Evolutionary conservation across 371 early-diverging fungal species (phyloP).

Genomic region (Thermomucor indicae-seudaticae): DNA sequence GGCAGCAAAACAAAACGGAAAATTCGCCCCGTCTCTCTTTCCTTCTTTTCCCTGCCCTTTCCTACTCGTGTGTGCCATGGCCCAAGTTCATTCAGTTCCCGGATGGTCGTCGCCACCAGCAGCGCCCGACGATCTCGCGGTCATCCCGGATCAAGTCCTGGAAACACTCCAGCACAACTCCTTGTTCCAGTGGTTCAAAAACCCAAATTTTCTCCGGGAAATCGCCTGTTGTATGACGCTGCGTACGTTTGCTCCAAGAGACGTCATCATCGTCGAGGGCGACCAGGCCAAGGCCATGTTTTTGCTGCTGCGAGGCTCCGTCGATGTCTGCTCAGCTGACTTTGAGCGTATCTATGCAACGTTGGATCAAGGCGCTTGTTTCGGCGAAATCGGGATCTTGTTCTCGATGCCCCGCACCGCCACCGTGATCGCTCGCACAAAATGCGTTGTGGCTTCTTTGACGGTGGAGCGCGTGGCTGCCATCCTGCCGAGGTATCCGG

Average conservation of each 20-base stretch:
- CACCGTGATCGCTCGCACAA: conserved; percentile 69
- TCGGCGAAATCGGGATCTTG: conserved; percentile 82
- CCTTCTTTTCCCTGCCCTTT: no score
- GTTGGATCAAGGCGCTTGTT: conserved; percentile 64
- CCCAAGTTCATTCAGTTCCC: no score
- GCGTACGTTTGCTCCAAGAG: conserved; percentile 52
- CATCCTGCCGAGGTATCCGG: conserved; percentile 49
- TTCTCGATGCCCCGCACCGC: conserved; percentile 80
- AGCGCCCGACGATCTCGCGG: no score
- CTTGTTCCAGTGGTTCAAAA: conserved; percentile 38
- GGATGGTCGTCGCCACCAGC: no score
- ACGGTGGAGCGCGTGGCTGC: conserved; percentile 53
- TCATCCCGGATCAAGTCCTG: conserved; percentile 21
- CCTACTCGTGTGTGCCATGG: no score
- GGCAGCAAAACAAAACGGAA: no score
- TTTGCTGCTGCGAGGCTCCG: conserved; percentile 75
- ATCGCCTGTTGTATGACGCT: conserved; percentile 43
- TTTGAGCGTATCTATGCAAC: conserved; percentile 74
- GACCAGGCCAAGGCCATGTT: conserved; percentile 83
- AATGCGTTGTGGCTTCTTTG: conserved; percentile 64
- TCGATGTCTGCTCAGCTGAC: conserved; percentile 75
- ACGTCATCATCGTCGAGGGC: conserved; percentile 67
- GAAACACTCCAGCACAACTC: conserved; percentile 36
- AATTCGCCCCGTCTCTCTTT: no score
- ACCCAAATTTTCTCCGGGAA: conserved; percentile 31